phyloP scores from a whole-genome alignment of 1,139 yeast species.

The Candida neerlandica region DNA sequence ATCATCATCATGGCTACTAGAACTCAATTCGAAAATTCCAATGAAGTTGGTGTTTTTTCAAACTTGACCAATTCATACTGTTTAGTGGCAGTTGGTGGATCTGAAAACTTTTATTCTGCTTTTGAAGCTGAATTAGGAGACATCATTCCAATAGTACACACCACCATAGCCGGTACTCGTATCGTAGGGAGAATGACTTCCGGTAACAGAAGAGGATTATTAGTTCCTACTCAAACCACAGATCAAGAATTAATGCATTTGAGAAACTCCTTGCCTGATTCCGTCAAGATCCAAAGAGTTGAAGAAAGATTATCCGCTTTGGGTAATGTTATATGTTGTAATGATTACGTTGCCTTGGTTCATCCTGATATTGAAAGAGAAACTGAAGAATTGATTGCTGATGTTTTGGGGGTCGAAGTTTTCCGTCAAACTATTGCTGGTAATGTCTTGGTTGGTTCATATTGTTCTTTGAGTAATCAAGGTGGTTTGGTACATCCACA shows the following conservation, averaged over 20 bases:
- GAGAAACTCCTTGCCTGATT: slow-evolving; percentile 96
- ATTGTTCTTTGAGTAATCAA: slow-evolving; percentile 92
- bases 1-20: slow-evolving; percentile 43
- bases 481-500: slow-evolving; percentile 99
- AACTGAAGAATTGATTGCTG: slow-evolving; percentile 98
- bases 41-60: slow-evolving; percentile 97
- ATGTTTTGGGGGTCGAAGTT: slow-evolving; percentile 98
- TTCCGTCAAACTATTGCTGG: slow-evolving; percentile 99
- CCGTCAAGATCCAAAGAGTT: slow-evolving; percentile 94
- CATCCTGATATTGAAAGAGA: slow-evolving; percentile 99
- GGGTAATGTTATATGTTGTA: slow-evolving; percentile 98
- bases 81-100: slow-evolving; percentile 95
- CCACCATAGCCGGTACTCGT: slow-evolving; percentile 97
- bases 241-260: slow-evolving; percentile 98
- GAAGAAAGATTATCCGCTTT: slow-evolving; percentile 96
- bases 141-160: slow-evolving; percentile 92
- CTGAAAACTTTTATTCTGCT: slow-evolving; percentile 96
- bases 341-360: slow-evolving; percentile 97
- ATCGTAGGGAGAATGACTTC: slow-evolving; percentile 98
- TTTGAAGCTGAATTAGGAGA: slow-evolving; percentile 98
- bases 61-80: slow-evolving; percentile 96
- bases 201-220: slow-evolving; percentile 95
- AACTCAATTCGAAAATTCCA: slow-evolving; percentile 90
- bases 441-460: slow-evolving; percentile 95
- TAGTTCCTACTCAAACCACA: slow-evolving; percentile 98